Conservation (phyloP, 2,329 filamentous ascomycete genomes). For the Penicillium sp. region DNA sequence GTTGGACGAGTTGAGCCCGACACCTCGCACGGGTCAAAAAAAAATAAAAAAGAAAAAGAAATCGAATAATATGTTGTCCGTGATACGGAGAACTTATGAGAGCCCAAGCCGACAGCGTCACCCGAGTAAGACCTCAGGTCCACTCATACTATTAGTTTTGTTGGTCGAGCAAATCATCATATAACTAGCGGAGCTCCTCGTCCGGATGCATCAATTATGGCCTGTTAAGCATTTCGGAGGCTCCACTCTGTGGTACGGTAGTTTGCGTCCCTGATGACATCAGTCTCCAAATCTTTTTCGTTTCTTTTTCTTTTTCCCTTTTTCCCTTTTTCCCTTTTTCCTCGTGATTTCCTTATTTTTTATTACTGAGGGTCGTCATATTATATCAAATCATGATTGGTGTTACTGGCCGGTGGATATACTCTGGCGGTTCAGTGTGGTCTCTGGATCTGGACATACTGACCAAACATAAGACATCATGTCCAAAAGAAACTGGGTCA, state of each 20-base stretch:
- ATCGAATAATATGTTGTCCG: neutral
- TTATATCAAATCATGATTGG: neutral
- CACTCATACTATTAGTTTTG: conserved; percentile 3
- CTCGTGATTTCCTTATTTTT: neutral
- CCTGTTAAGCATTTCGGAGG: conserved; percentile 32
- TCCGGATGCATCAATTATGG: conserved; percentile 34
- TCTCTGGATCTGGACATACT: neutral
- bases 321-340: neutral
- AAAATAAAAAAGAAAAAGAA: neutral
- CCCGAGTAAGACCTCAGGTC: conserved; percentile 17
- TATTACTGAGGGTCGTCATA: neutral
- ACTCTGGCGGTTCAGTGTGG: neutral
- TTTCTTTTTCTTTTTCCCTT: neutral
- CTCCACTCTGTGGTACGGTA: conserved; percentile 7
- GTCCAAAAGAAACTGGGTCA: neutral
- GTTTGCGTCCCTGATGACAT: conserved; percentile 28
- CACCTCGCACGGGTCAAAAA: neutral
- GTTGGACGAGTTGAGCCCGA: neutral
- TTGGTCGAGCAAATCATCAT: conserved; percentile 19
- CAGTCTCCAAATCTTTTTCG: conserved; percentile 8
- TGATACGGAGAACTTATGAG: too few species aligned
- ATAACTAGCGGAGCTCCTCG: conserved; percentile 16
- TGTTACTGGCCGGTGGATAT: neutral
- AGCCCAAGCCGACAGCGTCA: conserved; percentile 11
- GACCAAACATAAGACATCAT: neutral